Evolutionary conservation across 805 yeast genomes (phyloP), one percentile per base, ranked within the genome.

Genomic region (Jamesozyma piceae): DNA sequence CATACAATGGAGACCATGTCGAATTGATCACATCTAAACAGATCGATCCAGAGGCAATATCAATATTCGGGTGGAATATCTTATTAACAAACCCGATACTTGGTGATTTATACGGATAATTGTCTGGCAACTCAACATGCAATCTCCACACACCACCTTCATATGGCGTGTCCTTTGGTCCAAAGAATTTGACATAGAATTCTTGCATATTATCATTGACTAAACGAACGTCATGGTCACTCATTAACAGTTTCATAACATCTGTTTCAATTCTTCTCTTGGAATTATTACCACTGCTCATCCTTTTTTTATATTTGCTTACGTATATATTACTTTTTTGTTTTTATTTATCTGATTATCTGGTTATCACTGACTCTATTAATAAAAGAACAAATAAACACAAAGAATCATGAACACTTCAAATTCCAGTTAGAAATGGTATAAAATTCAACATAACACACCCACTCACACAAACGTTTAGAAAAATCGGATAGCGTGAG

Each of bases 1-100:
- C 97, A 68, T 88, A 90, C 87, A 90, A 84, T 2, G 98, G 97
- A 34, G 95, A 84, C 98, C 98, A 90, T 0, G 97, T 87, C 58
- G 90, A 96, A 61, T 90, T 90, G 49, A 90, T 89, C 15, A 92
- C 97, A 61, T 90, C 97, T 39, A 90, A 75, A 64, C 98, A 90
- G 5, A 90, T 96, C 0, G 94, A 79, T 0, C 98, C 98, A 14
- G 78, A 80, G 22, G 78, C 72, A 59, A 88, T 94, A 59, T 90
- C 98, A 48, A 90, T 88, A 57, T 90, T 90, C 5, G 98, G 98
- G 61, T 90, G 98, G 65, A 78, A 89, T 17, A 92, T 90, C 58
- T 81, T 83, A 64, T 89, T 92, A 40, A 78, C 78, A 59, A 90
- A 90, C 6, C 97, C 97, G 48, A 90, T 88, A 14, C 96, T 87